Conservation (phyloP, 306 rosid species). For the Dalbergia cultrata region DNA sequence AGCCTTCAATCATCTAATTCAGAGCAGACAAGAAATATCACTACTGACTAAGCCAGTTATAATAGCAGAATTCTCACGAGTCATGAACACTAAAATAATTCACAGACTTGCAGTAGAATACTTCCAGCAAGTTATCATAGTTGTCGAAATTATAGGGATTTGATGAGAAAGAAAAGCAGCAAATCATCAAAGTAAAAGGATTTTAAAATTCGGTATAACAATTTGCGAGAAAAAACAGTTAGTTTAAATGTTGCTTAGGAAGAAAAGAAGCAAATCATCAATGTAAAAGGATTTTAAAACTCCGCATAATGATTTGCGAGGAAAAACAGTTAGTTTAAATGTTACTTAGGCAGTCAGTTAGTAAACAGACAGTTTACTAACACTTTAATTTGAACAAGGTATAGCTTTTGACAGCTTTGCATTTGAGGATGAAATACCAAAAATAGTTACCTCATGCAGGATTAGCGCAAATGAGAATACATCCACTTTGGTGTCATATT, state of each 20-base stretch:
- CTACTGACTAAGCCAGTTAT: constrained; percentile 34
- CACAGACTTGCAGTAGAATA: constrained; percentile 25
- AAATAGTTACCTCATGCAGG: constrained; percentile 83
- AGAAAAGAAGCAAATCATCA: constrained; percentile 14
- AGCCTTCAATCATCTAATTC: constrained; percentile 92
- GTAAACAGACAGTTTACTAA: background rate
- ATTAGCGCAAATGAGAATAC: constrained; percentile 92
- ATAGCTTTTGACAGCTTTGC: constrained; percentile 37
- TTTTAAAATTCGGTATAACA: background rate
- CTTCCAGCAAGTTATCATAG: background rate
- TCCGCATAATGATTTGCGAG: constrained; percentile 28
- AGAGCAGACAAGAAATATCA: constrained; percentile 48
- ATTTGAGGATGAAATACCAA: constrained; percentile 21
- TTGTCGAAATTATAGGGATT: constrained; percentile 31
- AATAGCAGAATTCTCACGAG: background rate
- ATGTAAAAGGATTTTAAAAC: constrained; percentile 6
- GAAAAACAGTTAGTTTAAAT: constrained; percentile 15
- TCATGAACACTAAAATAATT: background rate
- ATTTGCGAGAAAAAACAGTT: constrained; percentile 31
- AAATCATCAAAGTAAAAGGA: constrained; percentile 25
- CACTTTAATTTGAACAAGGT: background rate
- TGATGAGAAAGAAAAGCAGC: background rate
- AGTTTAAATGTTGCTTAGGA: background rate
- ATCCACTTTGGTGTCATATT: constrained; percentile 96
- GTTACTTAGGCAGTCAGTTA: background rate